phyloP scores from a whole-genome alignment of 495 filamentous ascomycete genomes.

The Daldinia loculata region DNA sequence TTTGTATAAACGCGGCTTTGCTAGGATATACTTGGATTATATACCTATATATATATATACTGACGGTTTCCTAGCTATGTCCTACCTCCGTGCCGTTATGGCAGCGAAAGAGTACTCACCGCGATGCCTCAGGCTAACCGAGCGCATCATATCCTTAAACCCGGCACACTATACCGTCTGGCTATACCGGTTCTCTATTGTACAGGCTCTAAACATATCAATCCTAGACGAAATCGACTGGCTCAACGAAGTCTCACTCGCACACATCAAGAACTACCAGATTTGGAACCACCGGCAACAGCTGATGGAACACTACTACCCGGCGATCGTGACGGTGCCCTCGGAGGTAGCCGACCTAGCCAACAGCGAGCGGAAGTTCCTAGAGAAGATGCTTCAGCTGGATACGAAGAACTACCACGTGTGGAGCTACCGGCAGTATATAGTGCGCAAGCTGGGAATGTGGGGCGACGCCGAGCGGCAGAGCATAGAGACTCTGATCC shows the following conservation, averaged over 20 bases:
- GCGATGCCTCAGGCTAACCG: conserved; percentile 81
- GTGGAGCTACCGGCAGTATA: conserved; percentile 94
- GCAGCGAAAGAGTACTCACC: conserved; percentile 81
- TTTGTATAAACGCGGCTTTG: not conserved
- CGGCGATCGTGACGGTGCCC: conserved; percentile 55
- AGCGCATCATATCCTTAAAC: conserved; percentile 89
- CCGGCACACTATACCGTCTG: conserved; percentile 98
- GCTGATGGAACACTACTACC: conserved; percentile 73
- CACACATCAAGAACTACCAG: conserved; percentile 95
- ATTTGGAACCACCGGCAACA: conserved; percentile 98
- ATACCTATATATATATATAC: too few species aligned
- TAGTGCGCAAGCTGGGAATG: conserved; percentile 80
- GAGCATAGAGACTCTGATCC: conserved; percentile 73
- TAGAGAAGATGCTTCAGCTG: conserved; percentile 78
- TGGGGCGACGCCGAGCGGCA: conserved; percentile 69
- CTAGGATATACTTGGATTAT: not conserved
- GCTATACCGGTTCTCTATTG: conserved; percentile 86
- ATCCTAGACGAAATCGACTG: conserved; percentile 79
- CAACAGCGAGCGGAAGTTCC: conserved; percentile 73
- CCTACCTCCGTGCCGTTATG: conserved; percentile 95
- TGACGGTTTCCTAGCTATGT: conserved; percentile 56
- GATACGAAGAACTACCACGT: conserved; percentile 99
- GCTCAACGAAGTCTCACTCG: conserved; percentile 82
- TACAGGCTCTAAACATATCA: conserved; percentile 72
- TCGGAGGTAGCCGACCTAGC: conserved; percentile 49